phyloP scores from a whole-genome alignment of 2,329 filamentous ascomycete species.

The Ophiostoma sp. region DNA sequence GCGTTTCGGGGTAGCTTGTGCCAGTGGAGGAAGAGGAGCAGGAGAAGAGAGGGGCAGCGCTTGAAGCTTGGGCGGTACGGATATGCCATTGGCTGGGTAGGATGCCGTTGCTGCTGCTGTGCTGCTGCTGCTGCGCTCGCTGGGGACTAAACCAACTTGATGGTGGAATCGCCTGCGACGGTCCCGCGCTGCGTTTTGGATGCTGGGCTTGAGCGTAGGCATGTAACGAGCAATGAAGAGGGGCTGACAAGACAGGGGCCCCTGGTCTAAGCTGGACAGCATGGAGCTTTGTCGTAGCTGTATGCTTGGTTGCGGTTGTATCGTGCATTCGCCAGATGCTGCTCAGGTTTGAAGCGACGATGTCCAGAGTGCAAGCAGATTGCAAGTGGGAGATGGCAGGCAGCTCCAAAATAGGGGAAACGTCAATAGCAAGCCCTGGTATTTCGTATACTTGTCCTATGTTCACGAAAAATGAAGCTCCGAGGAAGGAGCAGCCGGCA shows the following conservation, averaged over 20 bases:
- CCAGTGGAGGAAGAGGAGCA: constrained; percentile 1
- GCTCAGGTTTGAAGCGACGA: too few species aligned
- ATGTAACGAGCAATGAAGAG: background rate
- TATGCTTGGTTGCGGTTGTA: background rate
- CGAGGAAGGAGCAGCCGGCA: too few species aligned
- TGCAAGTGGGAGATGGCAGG: too few species aligned
- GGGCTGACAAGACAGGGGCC: background rate
- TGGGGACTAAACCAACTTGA: background rate
- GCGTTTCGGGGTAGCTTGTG: constrained; percentile 16
- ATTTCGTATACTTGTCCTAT: too few species aligned
- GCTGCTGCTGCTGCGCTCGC: background rate
- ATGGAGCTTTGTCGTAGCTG: background rate
- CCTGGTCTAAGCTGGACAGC: background rate
- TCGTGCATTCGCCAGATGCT: background rate
- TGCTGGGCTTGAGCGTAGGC: constrained; percentile 19
- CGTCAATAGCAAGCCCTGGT: too few species aligned
- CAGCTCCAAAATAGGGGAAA: too few species aligned
- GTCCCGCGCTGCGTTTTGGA: constrained; percentile 24
- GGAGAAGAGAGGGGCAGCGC: constrained; percentile 3
- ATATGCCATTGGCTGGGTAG: background rate
- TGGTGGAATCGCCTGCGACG: background rate
- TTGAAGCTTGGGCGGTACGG: constrained; percentile 9
- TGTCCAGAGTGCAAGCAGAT: too few species aligned
- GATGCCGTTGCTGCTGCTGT: background rate
- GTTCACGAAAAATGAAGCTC: too few species aligned